phyloP scores from a whole-genome alignment of 2,329 filamentous ascomycete species.

The Furcasterigmium furcatum region DNA sequence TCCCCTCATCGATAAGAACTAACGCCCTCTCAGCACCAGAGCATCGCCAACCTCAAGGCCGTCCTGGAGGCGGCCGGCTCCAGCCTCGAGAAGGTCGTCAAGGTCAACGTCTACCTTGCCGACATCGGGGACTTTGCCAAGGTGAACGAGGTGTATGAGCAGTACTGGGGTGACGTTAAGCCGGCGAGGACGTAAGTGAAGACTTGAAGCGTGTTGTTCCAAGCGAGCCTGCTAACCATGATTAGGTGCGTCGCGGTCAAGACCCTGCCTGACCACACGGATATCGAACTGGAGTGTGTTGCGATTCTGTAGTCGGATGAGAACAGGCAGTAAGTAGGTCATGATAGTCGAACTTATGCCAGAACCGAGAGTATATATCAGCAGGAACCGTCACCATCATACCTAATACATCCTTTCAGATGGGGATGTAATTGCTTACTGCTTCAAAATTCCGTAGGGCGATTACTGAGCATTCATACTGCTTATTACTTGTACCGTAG shows the following conservation, averaged over 20 bases:
- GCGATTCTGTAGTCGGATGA: slow-evolving; percentile 6
- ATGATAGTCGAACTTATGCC: no score
- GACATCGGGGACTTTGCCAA: slow-evolving; percentile 70
- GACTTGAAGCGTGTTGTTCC: slow-evolving; percentile 6
- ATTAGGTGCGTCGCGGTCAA: slow-evolving; percentile 21
- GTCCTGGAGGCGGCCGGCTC: slow-evolving; percentile 68
- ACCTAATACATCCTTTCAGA: no score
- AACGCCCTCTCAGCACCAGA: slow-evolving; percentile 39
- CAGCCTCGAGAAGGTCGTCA: slow-evolving; percentile 61
- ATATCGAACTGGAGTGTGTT: slow-evolving; percentile 26
- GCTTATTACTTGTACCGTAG: no score
- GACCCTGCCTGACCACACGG: slow-evolving; percentile 20
- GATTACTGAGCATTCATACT: no score
- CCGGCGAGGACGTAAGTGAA: slow-evolving; percentile 31
- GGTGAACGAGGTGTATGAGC: slow-evolving; percentile 70
- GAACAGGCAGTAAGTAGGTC: no score
- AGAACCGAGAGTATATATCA: no score
- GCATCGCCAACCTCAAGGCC: slow-evolving; percentile 65
- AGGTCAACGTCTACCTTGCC: slow-evolving; percentile 69
- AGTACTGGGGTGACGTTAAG: slow-evolving; percentile 56
- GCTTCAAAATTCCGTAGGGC: no score
- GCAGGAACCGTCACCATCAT: no score
- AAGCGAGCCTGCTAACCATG: background rate
- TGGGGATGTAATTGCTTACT: no score
- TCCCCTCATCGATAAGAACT: background rate